Base-by-base conservation (phyloP, 2,329 filamentous ascomycete genomes). In the Alternaria solani region DNA sequence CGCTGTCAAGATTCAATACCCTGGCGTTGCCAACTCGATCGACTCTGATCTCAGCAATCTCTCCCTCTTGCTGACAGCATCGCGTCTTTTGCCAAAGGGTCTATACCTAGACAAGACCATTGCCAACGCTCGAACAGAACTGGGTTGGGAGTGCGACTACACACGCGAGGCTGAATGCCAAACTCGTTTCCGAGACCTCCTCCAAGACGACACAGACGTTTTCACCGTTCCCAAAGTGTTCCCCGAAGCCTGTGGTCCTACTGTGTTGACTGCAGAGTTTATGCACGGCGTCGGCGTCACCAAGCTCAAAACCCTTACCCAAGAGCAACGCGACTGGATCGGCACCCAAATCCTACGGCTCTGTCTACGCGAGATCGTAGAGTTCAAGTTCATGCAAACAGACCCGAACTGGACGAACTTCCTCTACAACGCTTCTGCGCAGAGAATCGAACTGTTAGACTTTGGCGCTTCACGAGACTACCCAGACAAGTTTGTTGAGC, bases 321-420 rank as follows among this genome's bases (percentile, higher is more conserved):
- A 98, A 75, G 84, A 88, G 51, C 93, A 98, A 78, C 89, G 90
- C 61, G 93, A 99, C 81, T 97, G 94, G 92, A 96, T 99, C 72
- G 95, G 95, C 54, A 95, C 93, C 0, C 92, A 98, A 72, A 92
- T 98, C 66, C 86, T 98, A 53, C 91, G 93, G 4, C 88, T 99
- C 11, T 98, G 93, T 75, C 86, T 98, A 39, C 90, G 94, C 59
- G 95, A 98, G 81, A 94, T 98, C 69, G 90, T 90, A 65, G 93
- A 97, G 79, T 98, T 97, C 86, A 89, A 86, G 62, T 98, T 96
- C 82, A 99, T 99, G 95, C 95, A 99, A 81, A 99, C 95, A 5
- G 95, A 99, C 75, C 95, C 95, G 41, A 99, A 99, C 83, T 99
- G 95, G 95, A 98, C 94, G 34, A 99, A 99, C 80, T 99, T 99